Base-by-base conservation (phyloP, 805 yeast species). In the Zygoascus bituminiphila region DNA sequence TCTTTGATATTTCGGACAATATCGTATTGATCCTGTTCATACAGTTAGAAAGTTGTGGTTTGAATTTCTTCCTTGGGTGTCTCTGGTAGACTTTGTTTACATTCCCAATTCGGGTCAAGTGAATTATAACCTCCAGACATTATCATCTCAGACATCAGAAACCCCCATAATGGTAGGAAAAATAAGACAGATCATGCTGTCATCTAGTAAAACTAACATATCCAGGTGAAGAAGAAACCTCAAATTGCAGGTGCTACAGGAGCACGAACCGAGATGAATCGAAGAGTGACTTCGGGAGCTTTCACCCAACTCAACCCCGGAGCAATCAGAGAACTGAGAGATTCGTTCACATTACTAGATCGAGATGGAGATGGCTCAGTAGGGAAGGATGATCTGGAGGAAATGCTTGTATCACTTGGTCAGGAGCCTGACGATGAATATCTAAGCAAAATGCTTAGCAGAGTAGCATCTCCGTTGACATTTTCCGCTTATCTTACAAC, bases 331-430 rank as follows among this genome's bases (percentile, higher is more conserved):
- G 82, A 76, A 54, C 70, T 84, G 48, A 74, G 85, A 49, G 84
- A 85, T 55, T 80, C 93, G 1, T 89, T 88, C 63, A 79, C 85
- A 24, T 63, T 86, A 56, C 77, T 89, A 6, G 96, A 89, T 60
- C 83, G 83, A 33, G 91, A 89, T 52, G 79, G 82, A 22, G 94
- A 88, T 58, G 87, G 88, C 1, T 60, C 64, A 4, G 52, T 64
- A 9, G 49, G 53, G 12, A 42, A 46, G 2, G 57, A 22, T 2
- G 68, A 64, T 48, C 46, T 89, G 47, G 68, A 66, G 35, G 70
- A 74, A 20, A 70, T 82, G 15, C 73, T 79, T 52, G 68, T 73
- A 6, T 55, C 62, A 9, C 51, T 55, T 35, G 66, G 67, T 0
- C 72, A 76, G 42, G 66, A 65, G 17, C 58, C 62, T 1, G 58